Evolutionary conservation across 768 basidiomycete genomes (phyloP).

Genomic region (Tulasnella sp.): DNA sequence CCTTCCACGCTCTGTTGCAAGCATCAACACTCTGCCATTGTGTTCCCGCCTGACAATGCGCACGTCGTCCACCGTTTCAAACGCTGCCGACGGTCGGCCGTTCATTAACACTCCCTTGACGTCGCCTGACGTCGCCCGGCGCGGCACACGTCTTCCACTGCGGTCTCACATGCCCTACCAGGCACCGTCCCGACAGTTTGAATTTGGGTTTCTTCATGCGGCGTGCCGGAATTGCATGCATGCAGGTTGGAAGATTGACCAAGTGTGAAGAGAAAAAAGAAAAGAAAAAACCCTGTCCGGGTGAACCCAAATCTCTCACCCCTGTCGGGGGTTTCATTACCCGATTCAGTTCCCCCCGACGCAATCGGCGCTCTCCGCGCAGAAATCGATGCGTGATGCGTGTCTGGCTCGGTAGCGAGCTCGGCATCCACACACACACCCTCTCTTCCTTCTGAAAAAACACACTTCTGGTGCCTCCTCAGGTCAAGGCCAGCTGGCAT

Average conservation of each 20-base stretch:
- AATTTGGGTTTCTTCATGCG: neutral
- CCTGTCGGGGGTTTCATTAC: neutral
- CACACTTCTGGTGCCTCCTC: too few relatives aligned
- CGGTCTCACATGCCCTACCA: neutral
- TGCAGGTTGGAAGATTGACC: neutral
- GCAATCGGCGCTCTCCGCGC: neutral
- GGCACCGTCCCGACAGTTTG: neutral
- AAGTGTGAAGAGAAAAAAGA: neutral
- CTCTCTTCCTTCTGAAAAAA: neutral
- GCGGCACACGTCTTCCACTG: neutral
- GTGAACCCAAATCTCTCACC: neutral
- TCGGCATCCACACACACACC: neutral
- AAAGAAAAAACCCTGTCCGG: neutral
- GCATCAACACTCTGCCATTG: too few relatives aligned
- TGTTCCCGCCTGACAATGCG: too few relatives aligned
- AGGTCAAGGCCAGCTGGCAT: too few relatives aligned
- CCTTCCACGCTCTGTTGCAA: too few relatives aligned
- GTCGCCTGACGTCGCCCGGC: neutral
- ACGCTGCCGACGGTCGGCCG: neutral
- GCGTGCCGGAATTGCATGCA: neutral
- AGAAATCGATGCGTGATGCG: neutral
- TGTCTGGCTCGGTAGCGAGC: neutral
- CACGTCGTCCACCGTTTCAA: neutral
- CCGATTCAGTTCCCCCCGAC: neutral
- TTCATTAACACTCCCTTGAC: neutral